phyloP scores from a whole-genome alignment of 1,284 basidiomycete genomes.

The Tilletia setariae region DNA sequence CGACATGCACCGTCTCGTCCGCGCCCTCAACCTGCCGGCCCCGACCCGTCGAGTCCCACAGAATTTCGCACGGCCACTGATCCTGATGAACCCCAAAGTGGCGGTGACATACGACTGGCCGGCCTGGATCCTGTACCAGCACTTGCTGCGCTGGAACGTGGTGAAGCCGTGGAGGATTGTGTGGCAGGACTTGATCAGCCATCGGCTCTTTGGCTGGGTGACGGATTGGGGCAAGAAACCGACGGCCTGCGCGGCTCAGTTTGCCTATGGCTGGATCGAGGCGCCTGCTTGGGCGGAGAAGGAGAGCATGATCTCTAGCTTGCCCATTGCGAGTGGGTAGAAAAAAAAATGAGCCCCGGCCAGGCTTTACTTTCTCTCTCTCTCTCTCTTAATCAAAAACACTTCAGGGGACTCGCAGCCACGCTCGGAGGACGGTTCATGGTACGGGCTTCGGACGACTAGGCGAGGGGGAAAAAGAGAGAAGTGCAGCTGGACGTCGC shows the following conservation, averaged over 20 bases:
- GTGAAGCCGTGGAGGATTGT: slow-evolving; percentile 33
- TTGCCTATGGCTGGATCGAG: slow-evolving; percentile 12
- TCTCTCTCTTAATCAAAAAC: too few relatives aligned
- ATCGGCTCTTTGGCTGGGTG: slow-evolving; percentile 34
- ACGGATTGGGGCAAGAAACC: slow-evolving; percentile 22
- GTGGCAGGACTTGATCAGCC: slow-evolving; percentile 36
- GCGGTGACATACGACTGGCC: slow-evolving; percentile 35
- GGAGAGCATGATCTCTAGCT: background rate
- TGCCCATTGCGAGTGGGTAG: background rate
- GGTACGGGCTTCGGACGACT: too few relatives aligned
- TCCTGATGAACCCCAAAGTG: slow-evolving; percentile 59
- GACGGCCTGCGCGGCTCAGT: background rate
- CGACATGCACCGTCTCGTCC: slow-evolving; percentile 61
- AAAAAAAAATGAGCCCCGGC: too few relatives aligned
- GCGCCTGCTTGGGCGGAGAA: background rate
- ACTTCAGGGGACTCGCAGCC: too few relatives aligned
- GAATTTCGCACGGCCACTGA: slow-evolving; percentile 45
- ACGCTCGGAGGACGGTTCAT: too few relatives aligned
- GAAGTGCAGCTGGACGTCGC: too few relatives aligned
- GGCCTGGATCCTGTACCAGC: slow-evolving; percentile 31
- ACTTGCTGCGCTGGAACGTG: slow-evolving; percentile 32
- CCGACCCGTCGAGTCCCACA: background rate
- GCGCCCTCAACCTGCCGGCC: slow-evolving; percentile 31
- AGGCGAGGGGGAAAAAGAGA: too few relatives aligned
- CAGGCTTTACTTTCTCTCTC: too few relatives aligned